Base-by-base conservation (phyloP, 2,329 filamentous ascomycete genomes). In the Colletotrichum tropicale region DNA sequence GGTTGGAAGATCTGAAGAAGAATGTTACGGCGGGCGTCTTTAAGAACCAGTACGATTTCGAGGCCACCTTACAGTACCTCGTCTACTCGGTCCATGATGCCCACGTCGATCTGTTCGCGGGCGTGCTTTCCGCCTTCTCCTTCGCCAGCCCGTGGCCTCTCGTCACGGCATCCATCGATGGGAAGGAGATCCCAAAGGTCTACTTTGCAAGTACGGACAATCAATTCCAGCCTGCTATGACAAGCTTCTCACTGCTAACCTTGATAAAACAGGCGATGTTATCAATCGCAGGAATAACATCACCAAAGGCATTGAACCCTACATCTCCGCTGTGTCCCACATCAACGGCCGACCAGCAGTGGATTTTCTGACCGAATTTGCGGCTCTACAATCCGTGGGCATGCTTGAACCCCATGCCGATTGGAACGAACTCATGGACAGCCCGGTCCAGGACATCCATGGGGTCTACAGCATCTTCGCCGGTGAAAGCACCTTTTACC, bases 371-470 rank as follows among this genome's bases (percentile, higher is more conserved):
- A 36, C 67, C 21, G 55, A 64, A 0, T 74, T 65, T 5, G 71
- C 71, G 2, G 71, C 71, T 8, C 60, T 74, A 5, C 43, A 74
- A 13, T 71, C 71, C 4, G 66, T 74, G 1, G 71, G 67, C 32
- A 74, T 74, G 71, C 66, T 74, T 7, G 71, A 74, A 61, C 71
- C 71, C n/a, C 67, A 74, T 12, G 71, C 71, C n/a, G 71, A 74
- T 48, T 74, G 71, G 71, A 71, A 74, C 13, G 21, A 65, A 12
- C 68, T 74, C 13, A 74, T 74, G 71, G 71, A 62, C 6, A 71
- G 34, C 26, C 71, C 71, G 8, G 67, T 66, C 5, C 71, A 74
- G n/a, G 67, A 74, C 12, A 28, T 74, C 2, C 67, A 65, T 8
- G 67, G 67, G n/a, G 21, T 43, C 1, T 13, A 58, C 12, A 71